Conservation (phyloP, 208 protist genomes). For the Leishmania aethiopica region DNA sequence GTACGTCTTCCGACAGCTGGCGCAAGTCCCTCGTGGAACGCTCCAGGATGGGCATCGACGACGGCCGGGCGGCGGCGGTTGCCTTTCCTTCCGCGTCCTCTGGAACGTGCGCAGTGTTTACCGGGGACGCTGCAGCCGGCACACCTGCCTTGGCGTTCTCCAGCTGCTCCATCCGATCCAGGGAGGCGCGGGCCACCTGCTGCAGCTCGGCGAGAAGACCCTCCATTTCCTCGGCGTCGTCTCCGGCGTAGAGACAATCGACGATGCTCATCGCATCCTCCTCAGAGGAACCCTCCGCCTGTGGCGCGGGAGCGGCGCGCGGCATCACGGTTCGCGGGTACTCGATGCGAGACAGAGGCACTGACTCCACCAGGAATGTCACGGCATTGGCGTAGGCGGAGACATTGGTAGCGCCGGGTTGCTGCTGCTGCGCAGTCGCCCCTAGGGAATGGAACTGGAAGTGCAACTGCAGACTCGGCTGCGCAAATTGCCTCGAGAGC, state of each 20-base stretch:
- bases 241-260: slow-evolving; percentile 12
- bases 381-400: slow-evolving; percentile 22
- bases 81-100: not conserved
- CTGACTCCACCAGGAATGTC: slow-evolving; percentile 30
- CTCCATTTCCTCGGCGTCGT: slow-evolving; percentile 22
- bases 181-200: not conserved
- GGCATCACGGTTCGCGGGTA: slow-evolving; percentile 23
- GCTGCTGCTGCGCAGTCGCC: slow-evolving; percentile 7
- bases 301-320: too few relatives aligned
- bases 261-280: not conserved
- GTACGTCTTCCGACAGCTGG: slow-evolving; percentile 3
- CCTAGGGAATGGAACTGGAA: slow-evolving; percentile 20
- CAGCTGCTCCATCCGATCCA: slow-evolving; percentile 1
- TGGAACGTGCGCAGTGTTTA: not conserved
- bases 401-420: not conserved
- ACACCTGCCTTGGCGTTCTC: not conserved
- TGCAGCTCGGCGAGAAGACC: slow-evolving; percentile 7
- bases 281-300: not conserved
- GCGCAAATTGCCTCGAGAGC: not conserved
- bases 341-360: slow-evolving; percentile 30
- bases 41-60: not conserved
- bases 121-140: too few relatives aligned
- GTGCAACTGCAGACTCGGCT: slow-evolving; percentile 9
- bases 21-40: not conserved
- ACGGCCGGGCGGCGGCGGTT: not conserved